Conservation (phyloP, 2,329 filamentous ascomycete genomes). For the Metarhizium album region DNA sequence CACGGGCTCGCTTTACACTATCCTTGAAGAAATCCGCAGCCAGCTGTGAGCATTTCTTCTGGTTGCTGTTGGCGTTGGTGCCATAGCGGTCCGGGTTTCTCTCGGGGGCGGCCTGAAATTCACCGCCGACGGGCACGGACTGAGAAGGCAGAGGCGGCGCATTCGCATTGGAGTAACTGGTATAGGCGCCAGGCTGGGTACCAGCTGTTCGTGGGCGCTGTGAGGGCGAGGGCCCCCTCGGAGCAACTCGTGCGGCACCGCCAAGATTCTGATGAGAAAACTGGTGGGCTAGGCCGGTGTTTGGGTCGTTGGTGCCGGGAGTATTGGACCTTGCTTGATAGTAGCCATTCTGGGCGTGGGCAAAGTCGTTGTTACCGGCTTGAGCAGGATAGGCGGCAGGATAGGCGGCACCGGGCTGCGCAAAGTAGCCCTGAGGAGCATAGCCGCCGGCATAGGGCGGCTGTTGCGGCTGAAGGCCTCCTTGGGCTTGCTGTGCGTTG, state of each 20-base stretch:
- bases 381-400: slow-evolving; percentile 29
- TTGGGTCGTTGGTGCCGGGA: slow-evolving; percentile 64
- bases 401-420: slow-evolving; percentile 50
- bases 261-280: slow-evolving; percentile 94
- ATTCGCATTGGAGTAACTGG: slow-evolving; percentile 48
- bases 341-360: slow-evolving; percentile 32
- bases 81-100: slow-evolving; percentile 61
- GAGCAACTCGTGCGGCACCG: slow-evolving; percentile 54
- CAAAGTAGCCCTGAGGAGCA: slow-evolving; percentile 45
- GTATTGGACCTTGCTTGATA: slow-evolving; percentile 46
- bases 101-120: slow-evolving; percentile 71
- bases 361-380: slow-evolving; percentile 35
- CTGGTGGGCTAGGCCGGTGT: slow-evolving; percentile 86
- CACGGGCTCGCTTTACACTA: slow-evolving; percentile 89
- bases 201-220: slow-evolving; percentile 81
- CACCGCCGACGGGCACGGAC: slow-evolving; percentile 49
- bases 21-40: slow-evolving; percentile 96
- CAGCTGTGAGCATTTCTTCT: slow-evolving; percentile 58
- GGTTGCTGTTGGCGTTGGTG: slow-evolving; percentile 53
- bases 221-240: slow-evolving; percentile 55
- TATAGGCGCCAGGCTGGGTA: slow-evolving; percentile 53
- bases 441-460: slow-evolving; percentile 39
- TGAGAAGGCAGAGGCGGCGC: slow-evolving; percentile 55
- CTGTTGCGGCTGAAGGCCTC: slow-evolving; percentile 18
- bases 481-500: slow-evolving; percentile 26